Base-by-base conservation (phyloP, 352 stramenopile species). In the Pilasporangium apinafurcum region DNA sequence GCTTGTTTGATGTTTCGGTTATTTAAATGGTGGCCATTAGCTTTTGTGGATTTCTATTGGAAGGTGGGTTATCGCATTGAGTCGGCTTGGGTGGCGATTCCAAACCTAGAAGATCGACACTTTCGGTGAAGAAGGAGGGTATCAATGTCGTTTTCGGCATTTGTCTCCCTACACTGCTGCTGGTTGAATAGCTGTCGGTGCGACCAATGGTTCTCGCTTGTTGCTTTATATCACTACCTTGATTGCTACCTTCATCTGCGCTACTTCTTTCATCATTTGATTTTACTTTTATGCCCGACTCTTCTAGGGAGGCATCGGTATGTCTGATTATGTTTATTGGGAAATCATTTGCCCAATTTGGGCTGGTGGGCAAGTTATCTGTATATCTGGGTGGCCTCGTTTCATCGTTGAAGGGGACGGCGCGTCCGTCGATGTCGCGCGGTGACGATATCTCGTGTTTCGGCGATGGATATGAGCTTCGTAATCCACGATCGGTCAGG, bases 251-350 rank as follows among this genome's bases (percentile, higher is more conserved):
- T 4, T 16, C 10, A 6, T 24, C 7, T 5, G 21, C 32, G 37
- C 34, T 5, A 7, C 28, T 46, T 10, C 48, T 9, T 6, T 51
- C n/a, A n/a, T n/a, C n/a, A n/a, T n/a, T n/a, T n/a, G n/a, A n/a
- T n/a, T n/a, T n/a, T n/a, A n/a, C n/a, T n/a, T n/a, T n/a, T n/a
- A n/a, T n/a, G n/a, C n/a, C n/a, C n/a, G n/a, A n/a, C n/a, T n/a
- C 28, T 38, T 69, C 57, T 4, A 71, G 49, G 1, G 59, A 21
- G 6, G 57, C 51, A 14, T 62, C 53, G 5, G 53, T 49, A 12
- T 83, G 69, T 0, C 71, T 84, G 34, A 85, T 37, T 37, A 83
- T 76, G 25, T 51, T 60, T 3, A 57, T 49, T 4, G 43, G 61
- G 3, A 83, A 49, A 24, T 82, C 60, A n/a, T 75, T 56, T 14